These are phyloP conservation scores for Boletus reticuloceps DNA, from an alignment of 768 basidiomycete species.

Conservation along the genomic window DNA sequence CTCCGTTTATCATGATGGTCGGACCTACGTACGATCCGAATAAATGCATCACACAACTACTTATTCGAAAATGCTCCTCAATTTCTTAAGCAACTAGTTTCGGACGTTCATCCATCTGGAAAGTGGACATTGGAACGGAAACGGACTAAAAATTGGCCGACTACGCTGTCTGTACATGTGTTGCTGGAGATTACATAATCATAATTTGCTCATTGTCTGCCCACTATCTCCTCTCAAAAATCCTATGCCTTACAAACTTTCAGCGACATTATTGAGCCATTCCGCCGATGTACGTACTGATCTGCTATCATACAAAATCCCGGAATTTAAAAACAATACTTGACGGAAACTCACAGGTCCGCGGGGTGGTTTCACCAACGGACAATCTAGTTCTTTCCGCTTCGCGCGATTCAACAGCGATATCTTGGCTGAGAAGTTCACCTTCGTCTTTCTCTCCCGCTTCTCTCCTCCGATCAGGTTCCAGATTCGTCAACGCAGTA, in stretches of 20 bases:
- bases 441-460: conserved; percentile 52
- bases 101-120: no score
- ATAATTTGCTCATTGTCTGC: no score
- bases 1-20: no score
- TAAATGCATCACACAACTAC: no score
- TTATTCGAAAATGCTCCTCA: no score
- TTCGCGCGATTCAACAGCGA: conserved; percentile 89
- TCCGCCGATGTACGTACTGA: conserved; percentile 62
- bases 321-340: conserved; percentile 5
- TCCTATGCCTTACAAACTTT: conserved; percentile 68
- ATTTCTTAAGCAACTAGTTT: no score
- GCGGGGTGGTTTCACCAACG: conserved; percentile 74
- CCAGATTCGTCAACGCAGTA: conserved; percentile 79
- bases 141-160: no score
- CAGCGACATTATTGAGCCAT: conserved; percentile 68
- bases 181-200: no score
- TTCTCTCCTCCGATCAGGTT: conserved; percentile 57
- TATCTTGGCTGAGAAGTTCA: conserved; percentile 70
- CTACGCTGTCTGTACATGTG: no score
- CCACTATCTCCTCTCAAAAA: background rate
- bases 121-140: no score
- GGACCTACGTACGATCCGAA: no score
- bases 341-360: conserved; percentile 55
- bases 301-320: background rate
- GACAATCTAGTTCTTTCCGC: conserved; percentile 81